Evolutionary conservation across 495 filamentous ascomycete genomes (phyloP), one percentile per base, ranked within the genome.

Genomic region (Hypoxylon intermedium): DNA sequence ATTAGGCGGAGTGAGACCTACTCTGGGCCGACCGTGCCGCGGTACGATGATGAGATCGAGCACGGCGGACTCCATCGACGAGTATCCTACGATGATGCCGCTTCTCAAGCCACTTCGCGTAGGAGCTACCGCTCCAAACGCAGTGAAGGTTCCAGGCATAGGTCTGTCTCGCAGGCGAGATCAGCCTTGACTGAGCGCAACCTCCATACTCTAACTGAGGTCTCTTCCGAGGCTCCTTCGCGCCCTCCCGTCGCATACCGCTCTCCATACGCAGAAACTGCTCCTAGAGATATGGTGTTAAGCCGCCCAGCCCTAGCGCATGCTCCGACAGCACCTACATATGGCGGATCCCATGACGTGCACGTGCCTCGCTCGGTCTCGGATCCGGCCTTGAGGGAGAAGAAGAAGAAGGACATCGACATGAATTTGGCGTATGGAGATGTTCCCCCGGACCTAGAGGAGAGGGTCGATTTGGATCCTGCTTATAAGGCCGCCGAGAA

Each of bases 381-480:
- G 13, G 74, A 78, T 47, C 69, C 73, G 7, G 67, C 75, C n/a
- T 46, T 77, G 40, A 59, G 53, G 31, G 63, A 70, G 16, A 75
- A 74, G 58, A 75, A 79, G 36, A 82, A 86, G 36, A 82, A 86
- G 40, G 74, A 85, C 26, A 86, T 95, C 55, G 92, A 97, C 61
- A 91, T 94, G 88, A 81, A 94, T 62, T 78, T 97, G 16, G 92
- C 92, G 13, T 97, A 97, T 68, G 92, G 92, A 30, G 76, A 84
- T 28, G 71, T 89, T 2, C 86, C 86, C 5, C 86, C 85, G 4
- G 79, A 81, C 38, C 70, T 81, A 16, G 77, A 48, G 19, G 54
- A 65, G 11, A 72, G 79, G 33, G 65, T 77, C 60, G 67, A 72
- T 53, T 79, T 74, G 44, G 79, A 70, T 72, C 75, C 53, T 13